Conservation (phyloP, 805 yeast species). For the Yarrowia alimentaria region DNA sequence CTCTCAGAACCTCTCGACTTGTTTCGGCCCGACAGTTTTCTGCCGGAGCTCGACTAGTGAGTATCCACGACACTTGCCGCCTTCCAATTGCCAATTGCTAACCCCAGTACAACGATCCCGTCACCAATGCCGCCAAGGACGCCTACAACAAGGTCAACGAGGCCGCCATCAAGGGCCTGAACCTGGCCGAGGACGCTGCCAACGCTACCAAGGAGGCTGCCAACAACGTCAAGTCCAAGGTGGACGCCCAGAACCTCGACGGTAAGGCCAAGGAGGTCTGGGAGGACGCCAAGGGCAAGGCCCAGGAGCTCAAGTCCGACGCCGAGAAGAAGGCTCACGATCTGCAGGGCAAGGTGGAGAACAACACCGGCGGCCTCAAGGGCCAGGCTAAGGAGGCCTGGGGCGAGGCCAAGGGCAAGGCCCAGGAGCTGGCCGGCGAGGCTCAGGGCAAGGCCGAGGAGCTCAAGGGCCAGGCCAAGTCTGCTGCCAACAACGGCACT, state of each 20-base stretch:
- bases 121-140: conserved; percentile 13
- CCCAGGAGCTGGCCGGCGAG: conserved; percentile 7
- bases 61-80: too few relatives aligned
- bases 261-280: conserved; percentile 25
- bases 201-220: conserved; percentile 11
- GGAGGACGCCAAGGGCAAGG: conserved; percentile 25
- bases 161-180: conserved; percentile 22
- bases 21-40: conserved; percentile 11
- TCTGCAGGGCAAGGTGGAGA: conserved; percentile 5
- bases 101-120: conserved; percentile 6
- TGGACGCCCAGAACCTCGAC: background rate
- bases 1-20: conserved; percentile 7
- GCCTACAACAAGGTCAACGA: conserved; percentile 25
- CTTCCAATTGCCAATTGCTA: too few relatives aligned
- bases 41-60: background rate
- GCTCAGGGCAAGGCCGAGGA: conserved; percentile 4
- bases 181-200: conserved; percentile 12
- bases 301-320: conserved; percentile 14
- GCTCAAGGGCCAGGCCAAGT: conserved; percentile 15
- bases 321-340: conserved; percentile 10
- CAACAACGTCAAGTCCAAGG: conserved; percentile 6
- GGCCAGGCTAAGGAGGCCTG: conserved; percentile 23
- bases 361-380: background rate
- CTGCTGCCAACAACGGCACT: background rate
- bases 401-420: conserved; percentile 24